Conservation (phyloP, 75 land plant genomes). For the Cunninghamia lanceolata region DNA sequence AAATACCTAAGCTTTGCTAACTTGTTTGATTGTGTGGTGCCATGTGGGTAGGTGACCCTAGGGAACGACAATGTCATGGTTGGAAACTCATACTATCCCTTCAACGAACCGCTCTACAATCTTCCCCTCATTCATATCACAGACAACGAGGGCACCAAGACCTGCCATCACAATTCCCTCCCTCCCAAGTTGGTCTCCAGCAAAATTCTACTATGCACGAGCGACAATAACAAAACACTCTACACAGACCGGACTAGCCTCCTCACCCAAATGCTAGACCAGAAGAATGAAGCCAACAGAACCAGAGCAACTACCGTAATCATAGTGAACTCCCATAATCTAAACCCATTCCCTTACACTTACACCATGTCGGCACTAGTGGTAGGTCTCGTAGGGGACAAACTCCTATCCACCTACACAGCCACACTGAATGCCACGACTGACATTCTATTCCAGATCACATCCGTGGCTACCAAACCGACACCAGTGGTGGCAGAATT, state of each 20-base stretch:
- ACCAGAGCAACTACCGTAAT: no score
- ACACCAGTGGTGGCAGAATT: constrained; percentile 49
- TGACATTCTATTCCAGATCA: constrained; percentile 33
- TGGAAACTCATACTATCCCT: constrained; percentile 51
- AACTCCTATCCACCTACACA: background rate
- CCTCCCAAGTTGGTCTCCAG: background rate
- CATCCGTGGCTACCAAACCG: constrained; percentile 32
- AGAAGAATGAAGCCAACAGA: no score
- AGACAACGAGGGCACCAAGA: background rate
- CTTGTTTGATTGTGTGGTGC: no score
- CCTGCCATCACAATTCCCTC: background rate
- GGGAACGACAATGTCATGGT: constrained; percentile 41
- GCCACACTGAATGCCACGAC: constrained; percentile 10
- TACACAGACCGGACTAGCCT: no score
- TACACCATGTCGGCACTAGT: no score
- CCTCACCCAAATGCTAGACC: no score
- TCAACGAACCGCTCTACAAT: background rate
- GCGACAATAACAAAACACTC: no score
- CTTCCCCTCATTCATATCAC: background rate
- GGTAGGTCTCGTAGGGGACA: no score
- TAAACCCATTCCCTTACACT: no score
- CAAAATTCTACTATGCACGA: background rate
- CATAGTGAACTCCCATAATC: no score
- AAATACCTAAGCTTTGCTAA: no score
- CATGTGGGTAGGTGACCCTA: constrained; percentile 35